Base-by-base conservation (phyloP, 2,329 filamentous ascomycete genomes). In the Zymoseptoria tritici region DNA sequence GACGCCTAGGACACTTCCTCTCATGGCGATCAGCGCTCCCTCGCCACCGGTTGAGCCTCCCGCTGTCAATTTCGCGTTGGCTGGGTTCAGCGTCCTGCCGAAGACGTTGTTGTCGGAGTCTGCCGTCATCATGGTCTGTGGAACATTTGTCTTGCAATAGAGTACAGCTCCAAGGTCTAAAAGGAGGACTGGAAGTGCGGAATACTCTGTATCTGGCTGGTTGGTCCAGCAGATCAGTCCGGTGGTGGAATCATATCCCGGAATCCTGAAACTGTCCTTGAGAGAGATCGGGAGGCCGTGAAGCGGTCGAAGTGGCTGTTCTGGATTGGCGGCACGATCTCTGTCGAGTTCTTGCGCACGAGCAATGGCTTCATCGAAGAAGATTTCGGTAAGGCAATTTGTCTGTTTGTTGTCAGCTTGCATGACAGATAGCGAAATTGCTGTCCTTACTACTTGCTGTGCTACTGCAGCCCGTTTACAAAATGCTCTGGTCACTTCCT, bases 41-140 rank as follows among this genome's bases (percentile, higher is more conserved):
- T 88, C 85, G 13, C 87, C 87, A 11, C 87, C 87, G 0, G 82
- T 84, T 8, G 81, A 84, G 1, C 88, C 87, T 5, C 87, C 87
- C 0, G 84, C 79, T 0, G 83, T 85, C 49, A 86, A 76, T 19
- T 78, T 74, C 0, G 81, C 78, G 61, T 88, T 88, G 59, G 80
- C 76, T 0, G 87, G 86, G 67, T 88, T 89, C 2, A 87, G 73
- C 0, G 83, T 75, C 3, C 76, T 69, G 3, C 76, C 76, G 57
- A 78, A 79, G 51, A 78, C 64, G 49, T 71, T 69, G 60, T 72
- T 71, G 42, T 70, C 63, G 2, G 65, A 66, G 50, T 71, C 70
- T 19, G 59, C 69, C 13, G 66, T 70, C 57, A 62, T 57, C 36
- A 61, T 56, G 49, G 80, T 82, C 63, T 82, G 80, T 3, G 82